A percentile compares a stretch with the other conserved stretches of the same genome.
phyloP scores from a whole-genome alignment of 2,329 filamentous ascomycete genomes.

The Hymenoscyphus repandus region DNA sequence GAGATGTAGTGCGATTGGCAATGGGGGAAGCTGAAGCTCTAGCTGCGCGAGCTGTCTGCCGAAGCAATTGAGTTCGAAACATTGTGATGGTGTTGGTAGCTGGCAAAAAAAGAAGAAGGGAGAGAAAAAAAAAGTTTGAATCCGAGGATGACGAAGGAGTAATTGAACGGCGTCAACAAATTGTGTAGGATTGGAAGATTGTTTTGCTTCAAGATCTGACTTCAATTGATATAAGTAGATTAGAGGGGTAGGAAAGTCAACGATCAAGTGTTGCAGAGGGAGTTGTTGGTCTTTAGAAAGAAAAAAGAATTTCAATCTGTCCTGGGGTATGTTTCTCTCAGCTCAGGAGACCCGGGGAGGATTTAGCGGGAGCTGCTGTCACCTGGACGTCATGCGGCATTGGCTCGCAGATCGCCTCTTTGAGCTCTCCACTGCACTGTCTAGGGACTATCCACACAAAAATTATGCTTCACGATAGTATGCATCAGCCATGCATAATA shows the following conservation, averaged over 20 bases:
- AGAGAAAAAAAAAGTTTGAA: not conserved
- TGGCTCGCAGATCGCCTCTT: not conserved
- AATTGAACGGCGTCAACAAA: not conserved
- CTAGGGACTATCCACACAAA: too few relatives aligned
- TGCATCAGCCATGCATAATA: not conserved
- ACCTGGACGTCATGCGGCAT: conserved; percentile 1
- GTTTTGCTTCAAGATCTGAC: not conserved
- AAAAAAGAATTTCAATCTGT: not conserved
- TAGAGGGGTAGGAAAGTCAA: not conserved
- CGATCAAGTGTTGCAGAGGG: not conserved
- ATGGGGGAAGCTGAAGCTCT: conserved; percentile 16
- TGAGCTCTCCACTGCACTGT: not conserved
- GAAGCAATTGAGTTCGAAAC: conserved; percentile 28
- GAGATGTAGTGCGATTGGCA: conserved; percentile 14
- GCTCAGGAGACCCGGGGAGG: conserved; percentile 6
- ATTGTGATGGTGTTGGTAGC: conserved; percentile 10
- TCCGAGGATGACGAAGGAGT: not conserved
- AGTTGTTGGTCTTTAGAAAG: not conserved
- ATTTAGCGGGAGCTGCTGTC: conserved; percentile 1
- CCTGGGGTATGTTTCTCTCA: not conserved
- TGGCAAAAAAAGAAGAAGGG: not conserved
- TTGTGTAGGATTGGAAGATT: not conserved
- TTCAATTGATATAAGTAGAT: not conserved
- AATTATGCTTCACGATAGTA: conserved; percentile 6
- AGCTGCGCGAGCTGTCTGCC: conserved; percentile 22